Percentiles rank a stretch among this genome's conserved stretches.
Evolutionary conservation across 177 flowering plant species (phyloP).

Genomic region (Vitis hybrid): DNA sequence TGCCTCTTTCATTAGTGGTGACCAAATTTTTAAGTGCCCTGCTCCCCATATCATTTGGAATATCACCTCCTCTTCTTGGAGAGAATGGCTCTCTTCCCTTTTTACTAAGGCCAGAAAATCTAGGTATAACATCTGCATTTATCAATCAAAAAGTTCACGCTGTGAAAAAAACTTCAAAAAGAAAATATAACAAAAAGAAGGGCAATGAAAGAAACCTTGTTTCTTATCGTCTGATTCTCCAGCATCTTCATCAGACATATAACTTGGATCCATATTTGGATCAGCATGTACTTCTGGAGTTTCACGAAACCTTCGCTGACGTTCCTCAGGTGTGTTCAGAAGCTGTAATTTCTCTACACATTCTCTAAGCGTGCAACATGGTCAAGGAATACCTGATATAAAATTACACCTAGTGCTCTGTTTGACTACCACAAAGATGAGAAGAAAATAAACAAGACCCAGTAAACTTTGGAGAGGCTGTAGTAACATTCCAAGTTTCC

Average conservation of each 20-base stretch:
- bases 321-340: conserved; percentile 58
- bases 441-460: background rate
- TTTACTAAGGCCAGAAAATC: conserved; percentile 13
- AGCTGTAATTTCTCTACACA: conserved; percentile 50
- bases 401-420: background rate
- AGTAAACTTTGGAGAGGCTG: background rate
- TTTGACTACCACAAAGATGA: background rate
- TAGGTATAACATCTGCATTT: conserved; percentile 31
- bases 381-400: conserved; percentile 45
- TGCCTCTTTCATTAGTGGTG: conserved; percentile 12
- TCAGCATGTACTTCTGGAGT: conserved; percentile 56
- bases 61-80: conserved; percentile 18
- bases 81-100: conserved; percentile 24
- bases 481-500: no score
- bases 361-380: conserved; percentile 52
- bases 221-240: conserved; percentile 22
- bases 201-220: conserved; percentile 27
- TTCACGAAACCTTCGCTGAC: conserved; percentile 42
- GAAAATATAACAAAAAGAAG: background rate
- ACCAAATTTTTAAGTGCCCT: conserved; percentile 7
- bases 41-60: conserved; percentile 8
- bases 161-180: background rate
- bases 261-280: conserved; percentile 49
- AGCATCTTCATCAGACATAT: conserved; percentile 44
- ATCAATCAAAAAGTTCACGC: background rate